Conservation (phyloP, 495 filamentous ascomycete genomes). For the Xylaria palmicola region DNA sequence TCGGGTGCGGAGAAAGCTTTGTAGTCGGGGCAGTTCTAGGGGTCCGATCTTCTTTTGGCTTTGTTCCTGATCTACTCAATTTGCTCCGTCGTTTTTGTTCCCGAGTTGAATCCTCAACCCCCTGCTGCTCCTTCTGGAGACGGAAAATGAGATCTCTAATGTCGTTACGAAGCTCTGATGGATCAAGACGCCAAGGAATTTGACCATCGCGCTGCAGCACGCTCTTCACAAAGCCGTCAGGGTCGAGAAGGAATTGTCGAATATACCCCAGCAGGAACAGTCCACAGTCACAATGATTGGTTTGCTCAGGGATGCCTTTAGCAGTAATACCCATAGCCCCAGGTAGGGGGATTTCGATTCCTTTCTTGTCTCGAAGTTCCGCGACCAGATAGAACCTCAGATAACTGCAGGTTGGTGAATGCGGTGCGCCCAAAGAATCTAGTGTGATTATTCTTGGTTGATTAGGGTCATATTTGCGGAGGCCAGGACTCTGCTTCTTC, state of each 20-base stretch:
- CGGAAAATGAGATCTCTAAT: slow-evolving; percentile 40
- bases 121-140: slow-evolving; percentile 35
- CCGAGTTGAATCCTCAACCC: slow-evolving; percentile 20
- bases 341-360: slow-evolving; percentile 52
- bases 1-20: not conserved
- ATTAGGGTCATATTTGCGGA: slow-evolving; percentile 37
- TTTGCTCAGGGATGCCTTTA: slow-evolving; percentile 70
- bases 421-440: slow-evolving; percentile 71
- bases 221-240: slow-evolving; percentile 55
- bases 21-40: not conserved
- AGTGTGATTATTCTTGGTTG: slow-evolving; percentile 78
- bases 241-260: slow-evolving; percentile 71
- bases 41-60: not conserved
- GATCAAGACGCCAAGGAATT: slow-evolving; percentile 37
- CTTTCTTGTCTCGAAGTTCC: slow-evolving; percentile 70
- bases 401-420: slow-evolving; percentile 57
- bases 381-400: slow-evolving; percentile 75
- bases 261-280: slow-evolving; percentile 81
- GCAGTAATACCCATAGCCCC: slow-evolving; percentile 65
- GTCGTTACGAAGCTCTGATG: slow-evolving; percentile 31
- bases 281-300: slow-evolving; percentile 87
- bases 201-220: slow-evolving; percentile 31
- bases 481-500: slow-evolving; percentile 23
- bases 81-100: slow-evolving; percentile 22
- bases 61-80: slow-evolving; percentile 3